Conservation (phyloP, 805 yeast genomes). For the Lachancea quebecensis region DNA sequence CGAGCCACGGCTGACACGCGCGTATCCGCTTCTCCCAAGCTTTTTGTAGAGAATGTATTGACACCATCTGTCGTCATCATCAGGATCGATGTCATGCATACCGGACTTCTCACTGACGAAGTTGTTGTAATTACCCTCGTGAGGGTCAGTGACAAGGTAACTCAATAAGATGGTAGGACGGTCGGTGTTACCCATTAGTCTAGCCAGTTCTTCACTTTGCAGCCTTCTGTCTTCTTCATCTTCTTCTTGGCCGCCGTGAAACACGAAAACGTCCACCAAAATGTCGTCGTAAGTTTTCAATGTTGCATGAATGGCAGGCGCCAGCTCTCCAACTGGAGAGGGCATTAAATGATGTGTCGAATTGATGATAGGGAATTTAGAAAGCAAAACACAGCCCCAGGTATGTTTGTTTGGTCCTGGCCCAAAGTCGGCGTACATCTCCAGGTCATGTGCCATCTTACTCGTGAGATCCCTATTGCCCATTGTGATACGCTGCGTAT, state of each 20-base stretch:
- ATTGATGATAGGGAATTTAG: constrained; percentile 87
- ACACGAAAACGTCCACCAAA: constrained; percentile 83
- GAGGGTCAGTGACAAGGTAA: constrained; percentile 83
- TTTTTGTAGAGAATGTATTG: constrained; percentile 88
- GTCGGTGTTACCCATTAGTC: constrained; percentile 72
- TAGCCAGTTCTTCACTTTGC: constrained; percentile 70
- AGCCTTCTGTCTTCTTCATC: constrained; percentile 88
- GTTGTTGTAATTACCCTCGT: constrained; percentile 84
- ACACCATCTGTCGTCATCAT: constrained; percentile 98
- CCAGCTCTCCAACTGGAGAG: constrained; percentile 95
- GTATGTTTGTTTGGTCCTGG: constrained; percentile 98
- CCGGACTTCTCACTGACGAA: constrained; percentile 79
- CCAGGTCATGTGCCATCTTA: constrained; percentile 82
- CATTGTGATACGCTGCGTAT: constrained; percentile 88
- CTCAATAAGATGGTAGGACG: constrained; percentile 84
- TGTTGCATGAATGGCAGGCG: constrained; percentile 97
- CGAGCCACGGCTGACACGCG: constrained; percentile 85
- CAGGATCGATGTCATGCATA: constrained; percentile 88
- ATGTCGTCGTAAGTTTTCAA: constrained; percentile 78
- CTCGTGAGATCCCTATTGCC: constrained; percentile 95
- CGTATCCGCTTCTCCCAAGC: constrained; percentile 83
- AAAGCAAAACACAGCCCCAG: constrained; percentile 91
- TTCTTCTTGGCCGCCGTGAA: constrained; percentile 98
- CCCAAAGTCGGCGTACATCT: constrained; percentile 93
- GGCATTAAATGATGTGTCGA: constrained; percentile 91